A percentile compares a stretch with the other conserved stretches of the same genome.
Conservation (phyloP, 768 basidiomycete species). For the Chalciporus sphaerocephalus region DNA sequence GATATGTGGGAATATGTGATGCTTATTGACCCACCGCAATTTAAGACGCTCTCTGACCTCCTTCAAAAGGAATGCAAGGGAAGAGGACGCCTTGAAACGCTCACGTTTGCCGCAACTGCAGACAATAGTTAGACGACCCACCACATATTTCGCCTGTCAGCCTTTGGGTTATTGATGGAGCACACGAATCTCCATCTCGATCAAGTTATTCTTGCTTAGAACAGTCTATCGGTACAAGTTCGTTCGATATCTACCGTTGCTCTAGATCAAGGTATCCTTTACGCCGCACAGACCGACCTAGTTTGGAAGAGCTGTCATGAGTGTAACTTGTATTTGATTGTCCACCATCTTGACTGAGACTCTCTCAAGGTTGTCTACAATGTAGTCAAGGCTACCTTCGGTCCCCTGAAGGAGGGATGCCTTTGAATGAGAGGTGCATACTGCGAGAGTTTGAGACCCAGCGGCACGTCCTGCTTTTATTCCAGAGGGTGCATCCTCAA, state of each 20-base stretch:
- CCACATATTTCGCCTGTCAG: not conserved
- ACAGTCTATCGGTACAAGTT: not conserved
- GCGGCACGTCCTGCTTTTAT: slow-evolving; percentile 70
- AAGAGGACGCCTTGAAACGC: slow-evolving; percentile 78
- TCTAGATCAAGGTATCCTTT: not conserved
- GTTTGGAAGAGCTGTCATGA: slow-evolving; percentile 12
- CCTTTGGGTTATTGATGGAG: not conserved
- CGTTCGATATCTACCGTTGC: not conserved
- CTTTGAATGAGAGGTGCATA: slow-evolving; percentile 74
- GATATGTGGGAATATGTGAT: slow-evolving; percentile 87
- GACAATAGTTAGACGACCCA: slow-evolving; percentile 16
- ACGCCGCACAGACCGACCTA: slow-evolving; percentile 1
- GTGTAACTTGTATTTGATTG: slow-evolving; percentile 20
- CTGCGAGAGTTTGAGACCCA: slow-evolving; percentile 72
- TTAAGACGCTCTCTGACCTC: slow-evolving; percentile 84
- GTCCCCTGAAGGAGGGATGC: slow-evolving; percentile 45
- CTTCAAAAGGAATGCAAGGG: slow-evolving; percentile 91
- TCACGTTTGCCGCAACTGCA: slow-evolving; percentile 65
- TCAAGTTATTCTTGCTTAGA: not conserved
- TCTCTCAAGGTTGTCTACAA: slow-evolving; percentile 61
- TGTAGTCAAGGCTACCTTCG: slow-evolving; percentile 47
- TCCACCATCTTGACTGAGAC: slow-evolving; percentile 18
- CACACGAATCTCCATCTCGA: not conserved
- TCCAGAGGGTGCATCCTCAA: slow-evolving; percentile 89
- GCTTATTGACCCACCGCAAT: slow-evolving; percentile 90